A percentile compares a stretch with the other conserved stretches of the same genome.
These are phyloP conservation scores for Cryptomeria japonica DNA, from an alignment of 75 land plant species.

Conservation along the genomic window DNA sequence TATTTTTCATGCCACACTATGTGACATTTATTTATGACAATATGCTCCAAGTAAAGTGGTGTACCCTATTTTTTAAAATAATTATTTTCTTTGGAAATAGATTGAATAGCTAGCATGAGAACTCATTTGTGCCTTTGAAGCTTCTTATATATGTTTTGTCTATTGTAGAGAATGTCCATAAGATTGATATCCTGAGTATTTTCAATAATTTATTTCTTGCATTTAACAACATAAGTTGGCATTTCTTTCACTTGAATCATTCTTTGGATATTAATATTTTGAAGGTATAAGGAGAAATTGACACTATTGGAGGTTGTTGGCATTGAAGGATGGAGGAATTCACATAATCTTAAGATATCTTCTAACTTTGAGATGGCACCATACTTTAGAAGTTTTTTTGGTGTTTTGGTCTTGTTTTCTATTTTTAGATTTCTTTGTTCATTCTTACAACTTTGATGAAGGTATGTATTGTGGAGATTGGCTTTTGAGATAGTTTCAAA, in stretches of 20 bases:
- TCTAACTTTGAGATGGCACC: too few species aligned
- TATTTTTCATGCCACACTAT: slow-evolving; percentile 96
- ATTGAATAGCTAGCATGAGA: slow-evolving; percentile 51
- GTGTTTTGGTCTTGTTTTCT: too few species aligned
- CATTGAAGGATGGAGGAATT: too few species aligned
- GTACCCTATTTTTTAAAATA: slow-evolving; percentile 27
- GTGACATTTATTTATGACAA: slow-evolving; percentile 68
- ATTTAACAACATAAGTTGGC: slow-evolving; percentile 85
- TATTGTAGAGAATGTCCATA: slow-evolving; percentile 27
- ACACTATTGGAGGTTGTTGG: background rate
- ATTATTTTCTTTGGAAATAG: slow-evolving; percentile 81
- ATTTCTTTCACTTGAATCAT: slow-evolving; percentile 49
- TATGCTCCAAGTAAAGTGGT: slow-evolving; percentile 72
- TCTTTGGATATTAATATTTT: background rate
- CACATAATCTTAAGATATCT: too few species aligned
- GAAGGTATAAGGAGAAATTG: background rate
- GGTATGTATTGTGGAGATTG: too few species aligned
- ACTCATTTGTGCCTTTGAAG: slow-evolving; percentile 24
- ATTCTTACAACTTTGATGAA: too few species aligned
- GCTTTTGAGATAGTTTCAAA: too few species aligned
- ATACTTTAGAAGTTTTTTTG: too few species aligned
- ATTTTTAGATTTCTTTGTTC: too few species aligned
- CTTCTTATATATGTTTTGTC: slow-evolving; percentile 31
- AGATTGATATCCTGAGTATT: slow-evolving; percentile 38
- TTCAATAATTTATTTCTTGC: slow-evolving; percentile 45